Evolutionary conservation across 352 stramenopile species (phyloP), one percentile per base, ranked within the genome.

Genomic region (Phytophthora fragariae): DNA sequence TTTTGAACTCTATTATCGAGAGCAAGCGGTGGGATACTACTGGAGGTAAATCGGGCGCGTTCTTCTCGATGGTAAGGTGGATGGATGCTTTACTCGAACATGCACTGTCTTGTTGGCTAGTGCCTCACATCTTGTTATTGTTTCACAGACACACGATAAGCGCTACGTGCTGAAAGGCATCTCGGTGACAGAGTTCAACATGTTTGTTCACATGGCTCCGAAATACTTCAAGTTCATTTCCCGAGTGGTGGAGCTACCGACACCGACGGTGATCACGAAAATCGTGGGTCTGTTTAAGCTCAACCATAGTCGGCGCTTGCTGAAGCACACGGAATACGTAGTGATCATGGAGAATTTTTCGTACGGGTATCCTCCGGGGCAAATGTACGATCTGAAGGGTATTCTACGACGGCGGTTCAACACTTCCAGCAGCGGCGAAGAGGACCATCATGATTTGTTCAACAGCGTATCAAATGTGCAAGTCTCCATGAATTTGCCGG

Each of bases 301-400:
- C 35, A 90, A 77, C 17, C 83, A 93, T 53, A 84, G 75, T 55
- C 70, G 77, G 27, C 74, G 81, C 29, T 47, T 94, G 54, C 79
- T 92, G 60, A 91, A 92, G 72, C 89, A 94, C 54, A 88, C 86
- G 11, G 92, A 89, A 56, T 95, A 94, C 62, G 79, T 97, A 2
- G 85, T 97, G 4, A 89, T 93, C 56, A 97, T 97, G 90, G 90
- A 97, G 67, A 94, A 94, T 57, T 86, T 95, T 58, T 85, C 84
- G 56, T 97, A 93, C 58, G 90, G 90, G 9, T 94, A 92, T 56
- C 75, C 81, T 5, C 80, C 81, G 0, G 88, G 86, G 5, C 90
- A 97, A 77, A 92, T 93, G 77, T 97, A 95, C 71, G 90, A 97
- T 61, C 80, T 97, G 54, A 97, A 97, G 68, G 90, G 90, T 19